Evolutionary conservation across 352 stramenopile species (phyloP), one percentile per base, ranked within the genome.

Genomic region (Plasmopara muralis): DNA sequence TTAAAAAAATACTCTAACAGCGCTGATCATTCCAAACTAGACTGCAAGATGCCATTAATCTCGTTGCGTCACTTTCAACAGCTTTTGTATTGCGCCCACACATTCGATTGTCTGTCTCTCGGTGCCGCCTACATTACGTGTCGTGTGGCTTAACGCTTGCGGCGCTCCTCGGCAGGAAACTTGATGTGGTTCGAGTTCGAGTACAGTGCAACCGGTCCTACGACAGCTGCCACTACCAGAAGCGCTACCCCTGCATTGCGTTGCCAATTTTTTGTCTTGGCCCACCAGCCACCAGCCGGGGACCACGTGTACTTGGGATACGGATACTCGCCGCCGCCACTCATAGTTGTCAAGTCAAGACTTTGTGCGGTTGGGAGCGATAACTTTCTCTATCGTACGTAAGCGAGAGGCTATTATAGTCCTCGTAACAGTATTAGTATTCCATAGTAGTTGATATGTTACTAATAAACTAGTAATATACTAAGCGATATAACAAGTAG

Each of bases 281-380:
- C 70, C 83, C 83, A 93, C 83, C 83, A 93, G 68, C 83, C 83
- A 50, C 83, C 83, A 34, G 83, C 77, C 6, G 83, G 83, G 53
- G 83, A 91, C 83, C 83, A 93, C 66, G 77, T 89, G 74, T 85
- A 78, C 77, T 89, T 89, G 42, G 83, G 83, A 64, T 89, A 89
- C 62, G 80, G 83, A 74, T 84, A 93, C 67, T 89, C 82, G 64
- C 78, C 73, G 33, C 81, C 74, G 54, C 77, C 83, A 62, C 83
- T 80, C 82, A 93, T 92, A 50, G 37, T 55, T 57, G 35, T 47
- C 15, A 30, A 30, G 42, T 40, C 30, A 55, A 43, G 35, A 52
- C 57, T 63, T 49, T 68, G 50, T 56, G 47, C 51, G 57, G 53
- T 49, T 60, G 42, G 5, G 35, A 51, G 31, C 20, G 20, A 25